Base-by-base conservation (phyloP, 495 filamentous ascomycete genomes). In the Glutinoglossum americanum region DNA sequence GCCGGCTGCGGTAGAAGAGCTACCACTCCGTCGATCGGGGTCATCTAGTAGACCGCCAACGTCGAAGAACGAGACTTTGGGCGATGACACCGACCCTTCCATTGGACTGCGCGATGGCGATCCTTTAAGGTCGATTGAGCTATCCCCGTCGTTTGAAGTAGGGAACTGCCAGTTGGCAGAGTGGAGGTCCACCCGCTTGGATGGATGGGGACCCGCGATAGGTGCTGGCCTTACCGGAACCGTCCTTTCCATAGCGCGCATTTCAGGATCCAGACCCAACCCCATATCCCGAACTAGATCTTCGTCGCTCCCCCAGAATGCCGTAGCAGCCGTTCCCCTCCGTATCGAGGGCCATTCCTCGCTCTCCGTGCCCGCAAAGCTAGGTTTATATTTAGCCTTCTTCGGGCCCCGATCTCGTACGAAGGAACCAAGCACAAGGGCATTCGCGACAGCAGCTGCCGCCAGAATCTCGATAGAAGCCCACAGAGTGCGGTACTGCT, bases 241-340 rank as follows among this genome's bases (percentile, higher is more conserved):
- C 7, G 73, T 69, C 32, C 72, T 61, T 17, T 69, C 67, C 1
- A 67, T 66, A 9, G 73, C 73, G 35, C 74, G 70, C 11, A 86
- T 61, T 26, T 82, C 77, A 15, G 78, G 77, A 54, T 79, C 70
- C 19, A 82, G 70, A 23, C 80, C 72, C 17, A 84, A 75, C n/a
- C 87, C 86, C 33, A 89, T 44, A 62, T 80, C 84, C 15, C 78
- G 72, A 0, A 83, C 85, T 3, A 93, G 72, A 63, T 90, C 86
- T 51, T 84, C 83, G 64, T 93, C 87, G 61, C 82, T 87, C 7
- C 85, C 86, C 86, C 86, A 90, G 60, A 81, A 75, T 51, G 76
- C 70, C n/a, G 74, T 76, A 56, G 76, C 63, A 9, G 70, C 63
- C 10, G 70, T 74, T 3, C 77, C 73, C 19, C 73, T 68, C 19